These are phyloP conservation scores for Vitis vinifera DNA, from an alignment of 164 flowering plant species.

Conservation along the genomic window ASM3070453v1 NC_081822.1:11138001-11138500, in stretches of 20 bases:
- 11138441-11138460: no score
- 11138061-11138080: no score
- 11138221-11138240: slow-evolving; percentile 56
- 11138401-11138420: neutral
- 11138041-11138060: no score
- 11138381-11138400: neutral
- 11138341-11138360: neutral
- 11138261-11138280: slow-evolving; percentile 67
- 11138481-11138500: no score
- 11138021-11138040: no score
- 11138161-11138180: slow-evolving; percentile 72
- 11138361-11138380: neutral
- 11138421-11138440: neutral
- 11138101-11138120: neutral
- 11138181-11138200: slow-evolving; percentile 70
- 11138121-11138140: neutral
- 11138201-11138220: slow-evolving; percentile 84
- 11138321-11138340: neutral
- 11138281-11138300: slow-evolving; percentile 49
- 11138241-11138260: slow-evolving; percentile 61
- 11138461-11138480: no score
- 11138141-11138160: slow-evolving; percentile 45
- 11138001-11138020: no score
- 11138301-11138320: no score
- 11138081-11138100: neutral